Evolutionary conservation across 495 filamentous ascomycete species (phyloP), one percentile per base, ranked within the genome.

Genomic region (Penicillium riverlandense): DNA sequence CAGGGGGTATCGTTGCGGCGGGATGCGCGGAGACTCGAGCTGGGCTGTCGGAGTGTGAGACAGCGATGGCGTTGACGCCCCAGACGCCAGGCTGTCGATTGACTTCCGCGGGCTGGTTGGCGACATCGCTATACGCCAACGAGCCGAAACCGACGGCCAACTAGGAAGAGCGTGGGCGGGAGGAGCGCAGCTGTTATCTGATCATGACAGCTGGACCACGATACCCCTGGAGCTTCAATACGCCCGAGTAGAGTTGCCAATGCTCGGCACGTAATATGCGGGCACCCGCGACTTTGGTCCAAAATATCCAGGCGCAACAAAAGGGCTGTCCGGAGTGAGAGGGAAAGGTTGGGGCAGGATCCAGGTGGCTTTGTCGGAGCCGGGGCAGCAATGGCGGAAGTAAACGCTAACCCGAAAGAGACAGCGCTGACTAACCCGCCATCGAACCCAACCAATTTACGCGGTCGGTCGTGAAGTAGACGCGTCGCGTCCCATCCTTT

Each of bases 21-120:
- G 64, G 30, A 58, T 65, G 9, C 67, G 66, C 15, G 72, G 61
- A 29, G 67, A 69, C 31, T 74, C 69, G 35, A 67, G 41, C 44
- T 66, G 65, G 15, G 52, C 75, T 38, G 82, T 78, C 16, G 82
- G 76, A 53, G 79, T 80, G 47, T 87, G 81, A 27, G 62, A 69
- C 44, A 71, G 53, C 30, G 78, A 75, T 29, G 77, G 71, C 8
- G 74, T 74, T 10, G 78, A 71, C 14, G 55, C 55, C 22, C 58
- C 66, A 28, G 70, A 72, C 13, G 66, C 72, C 55, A 85, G 62
- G 54, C 78, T 85, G 61, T 87, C 84, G 49, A 83, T 72, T 50
- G 84, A 87, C 63, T 79, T 83, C 59, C 83, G 80, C 47, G 78
- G 79, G 44, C 68, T 75, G 45, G 73, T 60, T 48, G 80, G 76